A percentile compares a stretch with the other conserved stretches of the same genome.
These are phyloP conservation scores for Peronospora farinosa DNA, from an alignment of 352 stramenopile species.

Conservation along the genomic window DNA sequence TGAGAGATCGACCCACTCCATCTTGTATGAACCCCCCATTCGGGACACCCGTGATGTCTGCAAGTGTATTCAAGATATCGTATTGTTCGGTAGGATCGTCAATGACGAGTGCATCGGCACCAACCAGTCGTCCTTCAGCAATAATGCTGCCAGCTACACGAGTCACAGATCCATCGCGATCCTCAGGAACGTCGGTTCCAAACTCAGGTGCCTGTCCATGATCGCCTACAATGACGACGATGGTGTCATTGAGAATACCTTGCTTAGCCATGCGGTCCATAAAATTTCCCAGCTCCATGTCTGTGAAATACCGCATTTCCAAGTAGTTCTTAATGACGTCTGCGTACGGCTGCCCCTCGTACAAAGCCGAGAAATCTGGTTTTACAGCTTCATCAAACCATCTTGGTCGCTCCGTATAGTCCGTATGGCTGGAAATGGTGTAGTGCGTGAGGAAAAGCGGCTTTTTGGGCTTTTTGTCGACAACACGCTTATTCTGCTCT, in stretches of 20 bases:
- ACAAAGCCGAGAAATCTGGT: slow-evolving; percentile 38
- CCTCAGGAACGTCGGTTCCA: slow-evolving; percentile 27
- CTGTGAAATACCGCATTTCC: slow-evolving; percentile 44
- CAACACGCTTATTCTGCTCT: slow-evolving; percentile 22
- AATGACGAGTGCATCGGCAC: no score
- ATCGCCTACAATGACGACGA: slow-evolving; percentile 47
- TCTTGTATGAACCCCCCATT: no score
- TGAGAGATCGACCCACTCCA: no score
- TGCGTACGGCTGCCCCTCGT: slow-evolving; percentile 16
- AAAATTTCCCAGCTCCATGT: slow-evolving; percentile 46
- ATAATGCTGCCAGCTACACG: slow-evolving; percentile 31
- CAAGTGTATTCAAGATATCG: no score
- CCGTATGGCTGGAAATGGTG: slow-evolving; percentile 50
- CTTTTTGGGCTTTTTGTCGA: slow-evolving; percentile 21
- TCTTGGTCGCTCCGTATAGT: slow-evolving; percentile 27
- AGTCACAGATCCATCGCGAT: slow-evolving; percentile 26
- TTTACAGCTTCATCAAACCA: slow-evolving; percentile 32
- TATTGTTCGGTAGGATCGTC: no score
- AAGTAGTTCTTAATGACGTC: slow-evolving; percentile 32
- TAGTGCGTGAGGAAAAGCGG: slow-evolving; percentile 52
- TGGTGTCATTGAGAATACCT: slow-evolving; percentile 48
- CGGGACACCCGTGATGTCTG: no score
- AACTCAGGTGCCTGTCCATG: slow-evolving; percentile 42
- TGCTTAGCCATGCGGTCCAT: slow-evolving; percentile 39
- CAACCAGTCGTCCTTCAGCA: slow-evolving; percentile 27